Evolutionary conservation across 1,284 basidiomycete genomes (phyloP).

Genomic region (Neonothopanus nambi): DNA sequence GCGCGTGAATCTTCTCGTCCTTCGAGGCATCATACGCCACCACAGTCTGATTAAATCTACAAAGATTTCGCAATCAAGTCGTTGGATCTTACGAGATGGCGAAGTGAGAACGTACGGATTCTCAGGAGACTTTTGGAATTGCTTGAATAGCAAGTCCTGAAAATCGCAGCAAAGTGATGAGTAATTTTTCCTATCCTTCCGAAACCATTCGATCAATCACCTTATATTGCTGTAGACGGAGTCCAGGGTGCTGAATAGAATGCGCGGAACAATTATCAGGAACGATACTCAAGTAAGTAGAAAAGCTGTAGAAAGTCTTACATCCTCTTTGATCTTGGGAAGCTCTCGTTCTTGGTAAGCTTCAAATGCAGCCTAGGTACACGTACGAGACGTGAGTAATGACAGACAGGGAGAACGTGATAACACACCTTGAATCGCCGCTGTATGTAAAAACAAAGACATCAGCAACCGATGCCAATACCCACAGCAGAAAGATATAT

Average conservation of each 20-base stretch:
- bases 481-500: no score
- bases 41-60: conserved; percentile 79
- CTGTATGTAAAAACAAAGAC: conserved; percentile 38
- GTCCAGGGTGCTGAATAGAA: conserved; percentile 79
- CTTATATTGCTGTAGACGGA: conserved; percentile 85
- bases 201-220: conserved; percentile 31
- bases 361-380: conserved; percentile 77
- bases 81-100: no score
- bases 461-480: conserved; percentile 11
- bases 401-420: background rate
- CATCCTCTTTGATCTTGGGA: conserved; percentile 76
- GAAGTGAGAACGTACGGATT: conserved; percentile 60
- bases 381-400: conserved; percentile 4
- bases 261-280: conserved; percentile 13
- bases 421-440: conserved; percentile 76
- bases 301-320: conserved; percentile 30
- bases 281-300: background rate
- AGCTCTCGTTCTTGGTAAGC: conserved; percentile 91
- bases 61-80: no score
- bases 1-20: conserved; percentile 75
- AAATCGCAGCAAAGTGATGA: background rate
- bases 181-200: no score
- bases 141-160: conserved; percentile 75
- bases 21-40: conserved; percentile 82
- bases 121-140: conserved; percentile 88